Conservation (phyloP, 768 basidiomycete genomes). For the Mycena amicta region DNA sequence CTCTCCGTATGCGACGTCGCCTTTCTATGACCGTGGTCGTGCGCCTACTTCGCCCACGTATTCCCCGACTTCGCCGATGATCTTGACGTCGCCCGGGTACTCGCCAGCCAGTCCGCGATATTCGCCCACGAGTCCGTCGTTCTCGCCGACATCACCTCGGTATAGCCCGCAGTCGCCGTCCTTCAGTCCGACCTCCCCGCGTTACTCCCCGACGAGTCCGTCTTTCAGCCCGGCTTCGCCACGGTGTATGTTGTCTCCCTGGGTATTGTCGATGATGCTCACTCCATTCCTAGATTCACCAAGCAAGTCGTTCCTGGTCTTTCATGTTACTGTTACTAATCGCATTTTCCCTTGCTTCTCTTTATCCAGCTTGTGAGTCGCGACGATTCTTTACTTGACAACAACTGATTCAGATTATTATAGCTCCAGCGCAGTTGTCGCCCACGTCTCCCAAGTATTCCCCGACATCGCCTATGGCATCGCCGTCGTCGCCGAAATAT, state of each 20-base stretch:
- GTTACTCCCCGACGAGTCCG: constrained; percentile 88
- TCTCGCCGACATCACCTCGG: constrained; percentile 82
- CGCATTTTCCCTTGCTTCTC: constrained; percentile 4
- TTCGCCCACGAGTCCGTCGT: constrained; percentile 82
- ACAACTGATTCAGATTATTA: constrained; percentile 9
- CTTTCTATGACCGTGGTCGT: constrained; percentile 69
- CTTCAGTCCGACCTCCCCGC: constrained; percentile 87
- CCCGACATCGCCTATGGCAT: constrained; percentile 88
- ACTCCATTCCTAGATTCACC: constrained; percentile 65
- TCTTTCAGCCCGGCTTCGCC: constrained; percentile 95
- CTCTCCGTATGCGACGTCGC: constrained; percentile 83
- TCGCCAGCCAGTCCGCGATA: constrained; percentile 87
- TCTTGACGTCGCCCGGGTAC: constrained; percentile 80
- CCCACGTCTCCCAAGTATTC: constrained; percentile 93
- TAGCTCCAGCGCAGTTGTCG: constrained; percentile 81
- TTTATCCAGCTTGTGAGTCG: constrained; percentile 61
- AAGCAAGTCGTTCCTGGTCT: constrained; percentile 51
- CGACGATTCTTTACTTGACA: neutral
- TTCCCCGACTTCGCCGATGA: constrained; percentile 86
- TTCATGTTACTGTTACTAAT: constrained; percentile 27
- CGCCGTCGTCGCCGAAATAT: constrained; percentile 91
- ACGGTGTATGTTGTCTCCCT: constrained; percentile 58
- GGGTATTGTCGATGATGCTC: constrained; percentile 19
- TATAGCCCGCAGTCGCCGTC: constrained; percentile 90
- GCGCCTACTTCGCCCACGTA: constrained; percentile 79